Evolutionary conservation across 2,329 filamentous ascomycete species (phyloP).

Genomic region (Fusarium buxicola): DNA sequence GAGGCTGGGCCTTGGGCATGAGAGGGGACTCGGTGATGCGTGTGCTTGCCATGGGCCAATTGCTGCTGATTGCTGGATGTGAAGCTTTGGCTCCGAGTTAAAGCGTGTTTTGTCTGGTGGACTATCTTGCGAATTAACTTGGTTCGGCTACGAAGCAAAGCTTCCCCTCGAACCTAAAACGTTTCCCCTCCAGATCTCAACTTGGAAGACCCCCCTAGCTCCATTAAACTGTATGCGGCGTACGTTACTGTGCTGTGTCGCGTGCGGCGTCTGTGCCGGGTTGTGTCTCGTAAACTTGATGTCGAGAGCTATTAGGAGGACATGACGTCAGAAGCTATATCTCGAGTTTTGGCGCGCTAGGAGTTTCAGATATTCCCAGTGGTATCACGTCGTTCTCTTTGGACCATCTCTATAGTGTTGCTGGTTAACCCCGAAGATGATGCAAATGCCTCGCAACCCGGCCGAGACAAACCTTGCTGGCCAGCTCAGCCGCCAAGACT

Average conservation of each 20-base stretch:
- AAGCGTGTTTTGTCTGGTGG: neutral
- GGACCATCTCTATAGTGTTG: neutral
- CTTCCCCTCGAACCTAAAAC: no score
- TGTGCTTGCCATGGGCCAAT: constrained; percentile 21
- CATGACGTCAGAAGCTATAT: constrained; percentile 33
- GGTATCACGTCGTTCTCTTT: neutral
- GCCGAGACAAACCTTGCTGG: neutral
- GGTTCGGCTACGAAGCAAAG: neutral
- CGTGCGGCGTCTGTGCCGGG: constrained; percentile 1
- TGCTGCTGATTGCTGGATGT: neutral
- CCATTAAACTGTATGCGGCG: constrained; percentile 37
- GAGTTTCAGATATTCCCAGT: constrained; percentile 6
- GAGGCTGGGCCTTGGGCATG: constrained; percentile 1
- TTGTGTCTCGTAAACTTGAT: neutral
- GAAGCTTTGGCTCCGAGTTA: constrained; percentile 5
- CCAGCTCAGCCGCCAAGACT: constrained; percentile 5
- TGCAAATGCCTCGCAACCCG: neutral
- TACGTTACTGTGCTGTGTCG: no score
- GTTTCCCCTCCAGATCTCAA: constrained; percentile 6
- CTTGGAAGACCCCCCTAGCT: constrained; percentile 2
- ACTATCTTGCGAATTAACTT: neutral
- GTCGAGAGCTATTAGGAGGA: constrained; percentile 2
- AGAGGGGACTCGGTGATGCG: no score
- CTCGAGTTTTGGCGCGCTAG: neutral
- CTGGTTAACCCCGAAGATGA: neutral